Conservation (phyloP, 371 early-diverging fungal species). For the Actinomortierella wolfii region DNA sequence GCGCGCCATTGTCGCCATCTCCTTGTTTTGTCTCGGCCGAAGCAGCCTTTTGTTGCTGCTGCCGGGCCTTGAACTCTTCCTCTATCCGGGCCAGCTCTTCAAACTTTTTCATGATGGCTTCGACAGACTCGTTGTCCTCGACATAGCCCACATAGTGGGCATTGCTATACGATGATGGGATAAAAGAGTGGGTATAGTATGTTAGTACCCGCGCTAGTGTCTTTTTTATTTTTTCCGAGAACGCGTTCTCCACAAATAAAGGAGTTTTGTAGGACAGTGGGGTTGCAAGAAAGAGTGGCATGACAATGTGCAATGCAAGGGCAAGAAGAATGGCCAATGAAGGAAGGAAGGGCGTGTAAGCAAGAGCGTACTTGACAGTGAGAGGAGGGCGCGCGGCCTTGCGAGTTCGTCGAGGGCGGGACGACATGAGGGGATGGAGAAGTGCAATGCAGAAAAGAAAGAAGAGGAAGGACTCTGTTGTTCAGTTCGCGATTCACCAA, state of each 20-base stretch:
- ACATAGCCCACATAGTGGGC: conserved; percentile 95
- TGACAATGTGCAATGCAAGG: not conserved
- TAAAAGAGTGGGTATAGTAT: not conserved
- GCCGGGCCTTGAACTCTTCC: conserved; percentile 58
- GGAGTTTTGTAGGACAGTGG: too few relatives aligned
- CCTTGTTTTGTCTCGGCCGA: conserved; percentile 2
- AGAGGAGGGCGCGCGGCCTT: not conserved
- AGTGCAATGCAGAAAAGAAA: not conserved
- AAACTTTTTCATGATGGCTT: conserved; percentile 96
- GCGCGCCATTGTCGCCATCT: not conserved
- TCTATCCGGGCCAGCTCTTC: conserved; percentile 91
- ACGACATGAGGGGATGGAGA: not conserved
- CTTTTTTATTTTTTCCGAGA: too few relatives aligned
- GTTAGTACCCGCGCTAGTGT: not conserved
- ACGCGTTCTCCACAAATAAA: too few relatives aligned
- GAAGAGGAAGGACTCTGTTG: not conserved
- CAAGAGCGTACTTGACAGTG: not conserved
- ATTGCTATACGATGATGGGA: conserved; percentile 53
- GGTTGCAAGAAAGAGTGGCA: too few relatives aligned
- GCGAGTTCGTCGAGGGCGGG: not conserved
- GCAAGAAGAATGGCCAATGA: not conserved
- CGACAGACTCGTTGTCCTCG: conserved; percentile 93
- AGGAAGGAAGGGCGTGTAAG: not conserved
- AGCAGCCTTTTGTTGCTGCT: conserved; percentile 5
- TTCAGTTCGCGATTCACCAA: not conserved